Base-by-base conservation (phyloP, 768 basidiomycete genomes). In the Favolaschia claudopus region DNA sequence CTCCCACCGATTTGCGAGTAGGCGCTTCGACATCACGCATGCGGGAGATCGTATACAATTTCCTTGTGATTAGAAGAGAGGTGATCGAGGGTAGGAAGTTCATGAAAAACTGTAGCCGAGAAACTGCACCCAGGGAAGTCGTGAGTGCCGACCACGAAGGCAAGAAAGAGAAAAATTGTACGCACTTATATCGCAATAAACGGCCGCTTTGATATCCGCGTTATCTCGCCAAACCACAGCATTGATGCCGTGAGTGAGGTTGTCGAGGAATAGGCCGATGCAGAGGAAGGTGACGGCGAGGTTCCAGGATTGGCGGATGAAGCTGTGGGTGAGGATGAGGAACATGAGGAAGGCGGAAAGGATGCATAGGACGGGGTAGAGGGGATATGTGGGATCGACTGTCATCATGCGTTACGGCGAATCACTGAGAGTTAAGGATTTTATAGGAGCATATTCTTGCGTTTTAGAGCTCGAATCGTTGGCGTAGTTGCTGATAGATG, bases 21-120 rank as follows among this genome's bases (percentile, higher is more conserved):
- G 56, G 39, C 46, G 48, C 34, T 44, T 31, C 48, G 27, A 58
- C 34, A 7, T 58, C 56, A n/a, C 56, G 56, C 56, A 58, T 36
- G 40, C 25, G 43, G 10, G 56, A 50, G 31, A 58, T 58, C 31
- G 50, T 50, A 20, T 50, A 58, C 4, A 58, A 19, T 34, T 45
- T 58, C 24, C 56, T 47, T 15, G 56, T 58, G 47, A 58, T 58
- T 34, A 58, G 38, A 19, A 58, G 56, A 15, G 40, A 58, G 28
- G 19, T 44, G 17, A 58, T 58, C 19, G 56, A 58, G 5, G 56
- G 56, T 28, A 58, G 56, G 47, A 58, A 58, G 20, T 50, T 50
- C 56, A 58, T 58, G 42, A 58, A 28, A 36, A 58, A 58, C 48
- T 58, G 56, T n/a, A 58, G 48, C 15, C 48, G 56, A 22, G 56